A percentile compares a stretch with the other conserved stretches of the same genome.
phyloP scores from a whole-genome alignment of 2,329 filamentous ascomycete species.

The Cercospora berteroae region DNA sequence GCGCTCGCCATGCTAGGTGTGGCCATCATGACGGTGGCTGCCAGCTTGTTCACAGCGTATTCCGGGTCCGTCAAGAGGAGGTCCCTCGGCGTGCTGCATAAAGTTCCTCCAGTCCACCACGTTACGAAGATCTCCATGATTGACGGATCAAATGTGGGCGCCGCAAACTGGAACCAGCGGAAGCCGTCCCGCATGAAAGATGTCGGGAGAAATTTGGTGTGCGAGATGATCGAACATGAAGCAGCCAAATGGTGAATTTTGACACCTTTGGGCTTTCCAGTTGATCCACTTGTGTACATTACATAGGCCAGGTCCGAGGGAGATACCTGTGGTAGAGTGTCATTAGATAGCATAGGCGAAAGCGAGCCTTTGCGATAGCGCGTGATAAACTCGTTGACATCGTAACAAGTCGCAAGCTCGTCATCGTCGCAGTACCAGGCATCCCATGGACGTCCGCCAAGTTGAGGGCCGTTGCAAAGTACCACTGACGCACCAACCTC shows the following conservation, averaged over 20 bases:
- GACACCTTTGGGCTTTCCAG: slow-evolving; percentile 29
- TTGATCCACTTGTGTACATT: slow-evolving; percentile 31
- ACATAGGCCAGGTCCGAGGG: slow-evolving; percentile 31
- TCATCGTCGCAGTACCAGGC: slow-evolving; percentile 23
- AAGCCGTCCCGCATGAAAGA: slow-evolving; percentile 16
- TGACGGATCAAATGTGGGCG: slow-evolving; percentile 21
- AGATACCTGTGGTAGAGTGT: slow-evolving; percentile 6
- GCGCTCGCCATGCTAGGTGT: slow-evolving; percentile 23
- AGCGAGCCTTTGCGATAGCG: neutral
- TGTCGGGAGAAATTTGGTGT: slow-evolving; percentile 15
- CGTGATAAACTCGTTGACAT: slow-evolving; percentile 15
- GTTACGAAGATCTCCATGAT: slow-evolving; percentile 28
- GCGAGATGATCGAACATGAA: slow-evolving; percentile 18
- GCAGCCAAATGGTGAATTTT: slow-evolving; percentile 17
- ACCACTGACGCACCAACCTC: slow-evolving; percentile 17
- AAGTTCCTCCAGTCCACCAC: slow-evolving; percentile 22
- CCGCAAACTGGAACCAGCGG: slow-evolving; percentile 23
- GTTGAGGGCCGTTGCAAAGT: slow-evolving; percentile 15
- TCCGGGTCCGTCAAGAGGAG: slow-evolving; percentile 17
- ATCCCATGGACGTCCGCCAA: slow-evolving; percentile 19
- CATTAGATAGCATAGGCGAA: neutral
- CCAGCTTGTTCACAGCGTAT: slow-evolving; percentile 15
- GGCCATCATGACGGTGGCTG: slow-evolving; percentile 20
- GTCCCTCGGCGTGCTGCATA: slow-evolving; percentile 20
- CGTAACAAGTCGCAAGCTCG: slow-evolving; percentile 16